phyloP scores from a whole-genome alignment of 2,329 filamentous ascomycete genomes.

The Cordyceps militaris region DNA sequence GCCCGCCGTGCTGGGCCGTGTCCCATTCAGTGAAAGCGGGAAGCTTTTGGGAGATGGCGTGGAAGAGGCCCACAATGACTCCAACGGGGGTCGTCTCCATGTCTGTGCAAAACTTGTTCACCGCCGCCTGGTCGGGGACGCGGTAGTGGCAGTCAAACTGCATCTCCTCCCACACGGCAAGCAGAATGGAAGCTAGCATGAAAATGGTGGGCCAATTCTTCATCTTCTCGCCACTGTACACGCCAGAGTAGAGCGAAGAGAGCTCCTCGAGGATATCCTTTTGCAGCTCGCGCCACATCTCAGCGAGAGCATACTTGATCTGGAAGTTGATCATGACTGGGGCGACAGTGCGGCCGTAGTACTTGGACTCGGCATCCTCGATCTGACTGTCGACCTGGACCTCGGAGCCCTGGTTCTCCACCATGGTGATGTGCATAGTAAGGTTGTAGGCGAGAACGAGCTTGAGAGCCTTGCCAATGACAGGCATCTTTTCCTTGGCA shows the following conservation, averaged over 20 bases:
- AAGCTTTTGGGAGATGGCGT: slow-evolving; percentile 94
- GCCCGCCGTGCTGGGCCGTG: slow-evolving; percentile 79
- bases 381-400: slow-evolving; percentile 74
- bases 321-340: slow-evolving; percentile 99
- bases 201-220: slow-evolving; percentile 99
- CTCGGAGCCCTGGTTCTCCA: slow-evolving; percentile 81
- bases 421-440: slow-evolving; percentile 88
- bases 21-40: slow-evolving; percentile 93
- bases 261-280: slow-evolving; percentile 95
- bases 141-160: slow-evolving; percentile 98
- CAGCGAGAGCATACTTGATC: slow-evolving; percentile 93
- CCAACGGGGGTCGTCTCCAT: slow-evolving; percentile 96
- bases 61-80: slow-evolving; percentile 93
- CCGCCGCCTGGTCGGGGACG: slow-evolving; percentile 72
- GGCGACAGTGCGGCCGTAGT: slow-evolving; percentile 81
- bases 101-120: slow-evolving; percentile 91
- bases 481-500: slow-evolving; percentile 75
- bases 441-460: slow-evolving; percentile 93
- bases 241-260: slow-evolving; percentile 87
- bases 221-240: slow-evolving; percentile 93
- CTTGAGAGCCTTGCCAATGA: slow-evolving; percentile 93
- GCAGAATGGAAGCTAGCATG: slow-evolving; percentile 86
- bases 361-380: slow-evolving; percentile 78
- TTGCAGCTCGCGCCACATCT: slow-evolving; percentile 96
- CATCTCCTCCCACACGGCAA: slow-evolving; percentile 97